Conservation (phyloP, 805 yeast genomes). For the Myxozyma nipponensis region DNA sequence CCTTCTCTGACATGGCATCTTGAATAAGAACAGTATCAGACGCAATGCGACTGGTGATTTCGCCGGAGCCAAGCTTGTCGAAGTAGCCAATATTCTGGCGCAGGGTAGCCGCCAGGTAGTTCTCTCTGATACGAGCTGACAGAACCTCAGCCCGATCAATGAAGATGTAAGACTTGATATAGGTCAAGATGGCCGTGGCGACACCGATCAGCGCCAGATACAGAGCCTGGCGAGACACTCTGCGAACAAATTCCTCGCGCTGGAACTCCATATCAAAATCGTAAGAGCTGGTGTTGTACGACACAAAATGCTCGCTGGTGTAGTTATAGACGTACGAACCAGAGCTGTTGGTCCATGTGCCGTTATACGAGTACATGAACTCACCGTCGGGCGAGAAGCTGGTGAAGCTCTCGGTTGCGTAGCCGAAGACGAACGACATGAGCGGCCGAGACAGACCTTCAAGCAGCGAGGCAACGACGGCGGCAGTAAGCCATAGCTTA, state of each 20-base stretch:
- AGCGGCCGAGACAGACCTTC: slow-evolving; percentile 42
- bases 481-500: slow-evolving; percentile 32
- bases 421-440: slow-evolving; percentile 41
- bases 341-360: neutral
- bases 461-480: slow-evolving; percentile 36
- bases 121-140: slow-evolving; percentile 40
- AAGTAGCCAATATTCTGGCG: slow-evolving; percentile 44
- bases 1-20: slow-evolving; percentile 44
- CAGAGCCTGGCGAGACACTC: slow-evolving; percentile 30
- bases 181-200: slow-evolving; percentile 31
- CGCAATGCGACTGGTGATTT: slow-evolving; percentile 43
- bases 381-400: slow-evolving; percentile 9
- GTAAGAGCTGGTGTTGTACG: neutral
- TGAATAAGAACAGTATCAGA: slow-evolving; percentile 42
- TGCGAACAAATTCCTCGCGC: slow-evolving; percentile 7
- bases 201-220: slow-evolving; percentile 42
- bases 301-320: neutral
- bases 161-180: slow-evolving; percentile 38
- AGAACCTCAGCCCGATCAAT: slow-evolving; percentile 43
- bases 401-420: slow-evolving; percentile 39
- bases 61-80: slow-evolving; percentile 44
- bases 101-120: slow-evolving; percentile 38
- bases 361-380: slow-evolving; percentile 1
- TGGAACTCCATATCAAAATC: slow-evolving; percentile 1
- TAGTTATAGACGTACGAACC: neutral